Conservation (phyloP, 2,329 filamentous ascomycete species). For the Xylariales sp. region DNA sequence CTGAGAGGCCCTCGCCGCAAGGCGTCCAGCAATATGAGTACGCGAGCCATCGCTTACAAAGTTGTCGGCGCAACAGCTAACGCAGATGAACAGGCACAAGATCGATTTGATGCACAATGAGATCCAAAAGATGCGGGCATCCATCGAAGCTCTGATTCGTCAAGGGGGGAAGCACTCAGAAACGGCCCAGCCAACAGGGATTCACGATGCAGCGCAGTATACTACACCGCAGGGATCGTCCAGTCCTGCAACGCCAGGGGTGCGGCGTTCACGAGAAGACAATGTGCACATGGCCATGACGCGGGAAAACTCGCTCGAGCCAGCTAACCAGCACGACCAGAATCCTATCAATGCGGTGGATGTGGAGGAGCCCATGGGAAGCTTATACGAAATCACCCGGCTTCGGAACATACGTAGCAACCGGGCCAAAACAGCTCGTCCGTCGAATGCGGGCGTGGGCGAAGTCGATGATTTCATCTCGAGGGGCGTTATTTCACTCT, state of each 20-base stretch:
- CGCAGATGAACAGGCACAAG: slow-evolving; percentile 9
- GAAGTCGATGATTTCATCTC: slow-evolving; percentile 41
- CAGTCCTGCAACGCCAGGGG: slow-evolving; percentile 20
- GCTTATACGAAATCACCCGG: slow-evolving; percentile 49
- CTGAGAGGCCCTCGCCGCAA: slow-evolving; percentile 19
- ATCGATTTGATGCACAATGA: slow-evolving; percentile 18
- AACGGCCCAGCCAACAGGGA: background rate
- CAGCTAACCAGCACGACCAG: slow-evolving; percentile 27
- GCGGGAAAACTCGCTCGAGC: slow-evolving; percentile 38
- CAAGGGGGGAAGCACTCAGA: slow-evolving; percentile 3
- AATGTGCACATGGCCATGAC: slow-evolving; percentile 35
- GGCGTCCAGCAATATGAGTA: background rate
- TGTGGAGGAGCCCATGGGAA: slow-evolving; percentile 47
- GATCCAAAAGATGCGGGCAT: slow-evolving; percentile 17
- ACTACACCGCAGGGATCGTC: slow-evolving; percentile 5
- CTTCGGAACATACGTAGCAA: slow-evolving; percentile 28
- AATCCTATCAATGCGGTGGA: slow-evolving; percentile 23
- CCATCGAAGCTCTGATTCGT: slow-evolving; percentile 13
- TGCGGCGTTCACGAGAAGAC: slow-evolving; percentile 20
- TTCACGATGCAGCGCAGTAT: background rate
- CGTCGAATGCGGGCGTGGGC: background rate
- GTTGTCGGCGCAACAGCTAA: background rate
- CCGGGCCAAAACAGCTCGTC: slow-evolving; percentile 9
- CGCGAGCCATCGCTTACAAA: background rate
- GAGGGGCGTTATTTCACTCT: slow-evolving; percentile 37